Conservation (phyloP, 2,329 filamentous ascomycete species). For the Talaromyces islandicus region DNA sequence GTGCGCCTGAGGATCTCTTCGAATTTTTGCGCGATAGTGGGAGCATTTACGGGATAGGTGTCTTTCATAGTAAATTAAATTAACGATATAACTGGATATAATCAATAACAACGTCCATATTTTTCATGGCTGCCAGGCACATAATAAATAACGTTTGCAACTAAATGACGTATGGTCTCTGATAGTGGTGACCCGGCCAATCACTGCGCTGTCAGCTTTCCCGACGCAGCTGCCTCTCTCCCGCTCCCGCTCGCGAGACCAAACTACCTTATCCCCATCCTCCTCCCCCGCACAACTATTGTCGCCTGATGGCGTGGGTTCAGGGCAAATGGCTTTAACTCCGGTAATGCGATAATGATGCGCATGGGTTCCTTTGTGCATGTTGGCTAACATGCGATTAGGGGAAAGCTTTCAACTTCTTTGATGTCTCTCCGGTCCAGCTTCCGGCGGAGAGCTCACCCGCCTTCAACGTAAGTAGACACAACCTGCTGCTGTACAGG, state of each 20-base stretch:
- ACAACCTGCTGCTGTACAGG: background rate
- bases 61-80: background rate
- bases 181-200: background rate
- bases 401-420: conserved; percentile 99
- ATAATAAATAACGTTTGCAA: background rate
- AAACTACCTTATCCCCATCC: background rate
- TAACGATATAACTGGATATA: no score
- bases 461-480: conserved; percentile 64
- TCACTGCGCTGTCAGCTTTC: background rate
- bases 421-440: conserved; percentile 83
- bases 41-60: background rate
- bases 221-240: background rate
- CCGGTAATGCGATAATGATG: conserved; percentile 24
- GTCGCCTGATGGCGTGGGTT: conserved; percentile 23
- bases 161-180: background rate
- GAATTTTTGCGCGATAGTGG: background rate
- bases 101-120: background rate
- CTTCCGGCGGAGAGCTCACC: conserved; percentile 71
- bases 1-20: background rate
- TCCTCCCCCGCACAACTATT: conserved; percentile 4
- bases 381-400: conserved; percentile 30
- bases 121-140: background rate
- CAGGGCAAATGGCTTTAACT: conserved; percentile 38
- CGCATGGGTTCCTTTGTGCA: background rate
- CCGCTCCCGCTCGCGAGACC: background rate